Conservation (phyloP, 2,329 filamentous ascomycete species). For the Thielaviopsis euricoi region DNA sequence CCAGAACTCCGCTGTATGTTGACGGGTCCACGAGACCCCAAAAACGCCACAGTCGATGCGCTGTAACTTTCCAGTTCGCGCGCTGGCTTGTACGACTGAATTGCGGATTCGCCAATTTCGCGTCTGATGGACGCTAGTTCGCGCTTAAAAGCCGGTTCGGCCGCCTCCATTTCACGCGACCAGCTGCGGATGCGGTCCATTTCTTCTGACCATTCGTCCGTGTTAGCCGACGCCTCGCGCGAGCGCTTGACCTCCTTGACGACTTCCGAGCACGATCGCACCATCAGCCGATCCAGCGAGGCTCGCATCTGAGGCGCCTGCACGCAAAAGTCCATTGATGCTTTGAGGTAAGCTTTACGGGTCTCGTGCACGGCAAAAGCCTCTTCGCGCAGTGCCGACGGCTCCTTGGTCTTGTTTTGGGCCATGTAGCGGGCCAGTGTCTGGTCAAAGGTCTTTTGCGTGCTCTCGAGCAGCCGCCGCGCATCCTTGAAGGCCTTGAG, state of each 20-base stretch:
- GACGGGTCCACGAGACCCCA: conserved; percentile 54
- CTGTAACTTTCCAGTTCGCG: conserved; percentile 89
- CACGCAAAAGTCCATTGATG: conserved; percentile 85
- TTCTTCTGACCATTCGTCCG: conserved; percentile 55
- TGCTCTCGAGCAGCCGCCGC: conserved; percentile 55
- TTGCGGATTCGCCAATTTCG: conserved; percentile 64
- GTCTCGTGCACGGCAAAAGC: conserved; percentile 92
- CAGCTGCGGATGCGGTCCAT: conserved; percentile 87
- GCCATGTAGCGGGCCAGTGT: conserved; percentile 65
- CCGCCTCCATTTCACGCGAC: conserved; percentile 84
- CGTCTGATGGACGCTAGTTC: conserved; percentile 66
- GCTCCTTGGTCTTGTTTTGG: conserved; percentile 86
- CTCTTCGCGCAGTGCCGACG: conserved; percentile 80
- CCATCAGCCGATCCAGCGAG: conserved; percentile 70
- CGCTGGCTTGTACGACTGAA: conserved; percentile 58
- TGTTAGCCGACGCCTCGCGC: conserved; percentile 46
- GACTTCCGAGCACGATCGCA: conserved; percentile 69
- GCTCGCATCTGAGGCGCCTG: conserved; percentile 72
- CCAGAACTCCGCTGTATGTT: conserved; percentile 25
- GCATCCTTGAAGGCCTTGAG: conserved; percentile 75
- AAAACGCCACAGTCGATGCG: conserved; percentile 72
- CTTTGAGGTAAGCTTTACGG: conserved; percentile 75
- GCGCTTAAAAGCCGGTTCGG: conserved; percentile 66
- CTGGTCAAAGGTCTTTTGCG: conserved; percentile 73
- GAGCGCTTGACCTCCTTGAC: conserved; percentile 72